Evolutionary conservation across 257 asterid genomes (phyloP).

Genomic region (Pogostemon cablin): DNA sequence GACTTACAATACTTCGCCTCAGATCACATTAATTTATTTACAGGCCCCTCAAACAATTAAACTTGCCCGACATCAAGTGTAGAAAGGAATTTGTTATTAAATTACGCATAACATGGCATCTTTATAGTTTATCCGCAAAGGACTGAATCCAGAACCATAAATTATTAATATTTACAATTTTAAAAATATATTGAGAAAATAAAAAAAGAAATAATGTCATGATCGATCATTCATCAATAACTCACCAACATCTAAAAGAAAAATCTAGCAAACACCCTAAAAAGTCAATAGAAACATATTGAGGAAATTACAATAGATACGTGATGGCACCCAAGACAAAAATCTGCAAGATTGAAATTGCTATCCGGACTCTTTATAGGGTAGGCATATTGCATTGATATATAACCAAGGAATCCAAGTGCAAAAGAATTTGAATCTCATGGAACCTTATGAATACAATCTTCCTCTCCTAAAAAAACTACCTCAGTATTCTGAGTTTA

Average conservation of each 20-base stretch:
- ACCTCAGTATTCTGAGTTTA: neutral
- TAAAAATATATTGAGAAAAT: too few species aligned
- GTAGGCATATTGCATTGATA: neutral
- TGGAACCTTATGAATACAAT: neutral
- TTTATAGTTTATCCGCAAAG: neutral
- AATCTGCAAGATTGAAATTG: neutral
- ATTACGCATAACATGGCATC: neutral
- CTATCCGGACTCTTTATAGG: neutral
- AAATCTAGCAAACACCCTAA: neutral
- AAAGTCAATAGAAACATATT: neutral
- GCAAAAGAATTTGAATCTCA: neutral
- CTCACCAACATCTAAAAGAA: neutral
- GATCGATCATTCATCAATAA: neutral
- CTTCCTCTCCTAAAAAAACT: neutral
- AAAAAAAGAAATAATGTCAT: neutral
- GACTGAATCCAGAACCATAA: conserved; percentile 6
- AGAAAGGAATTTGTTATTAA: neutral
- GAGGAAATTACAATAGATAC: neutral
- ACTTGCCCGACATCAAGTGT: neutral
- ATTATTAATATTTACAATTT: neutral
- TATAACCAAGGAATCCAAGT: neutral
- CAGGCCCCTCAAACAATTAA: neutral
- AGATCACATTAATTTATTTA: neutral
- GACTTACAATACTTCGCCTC: neutral
- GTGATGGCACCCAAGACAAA: neutral